Evolutionary conservation across 305 asterid genomes (phyloP).

Genomic region (Andrographis paniculata): DNA sequence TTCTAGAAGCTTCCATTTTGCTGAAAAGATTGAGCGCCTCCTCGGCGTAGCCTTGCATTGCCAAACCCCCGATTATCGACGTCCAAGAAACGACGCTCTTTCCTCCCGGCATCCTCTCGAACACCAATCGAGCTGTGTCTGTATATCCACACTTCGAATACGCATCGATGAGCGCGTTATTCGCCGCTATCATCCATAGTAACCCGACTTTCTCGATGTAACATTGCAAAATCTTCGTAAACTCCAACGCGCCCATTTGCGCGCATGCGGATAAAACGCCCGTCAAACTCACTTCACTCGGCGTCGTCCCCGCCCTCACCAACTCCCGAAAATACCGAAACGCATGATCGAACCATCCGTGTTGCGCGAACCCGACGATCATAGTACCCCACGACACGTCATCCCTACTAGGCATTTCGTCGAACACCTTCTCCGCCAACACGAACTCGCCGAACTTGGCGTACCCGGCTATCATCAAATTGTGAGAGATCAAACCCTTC

Average conservation of each 20-base stretch:
- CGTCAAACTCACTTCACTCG: constrained; percentile 71
- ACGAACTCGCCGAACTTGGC: constrained; percentile 47
- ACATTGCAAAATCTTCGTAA: constrained; percentile 53
- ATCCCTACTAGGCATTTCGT: constrained; percentile 46
- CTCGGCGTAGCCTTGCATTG: constrained; percentile 69
- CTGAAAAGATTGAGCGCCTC: constrained; percentile 50
- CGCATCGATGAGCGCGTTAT: constrained; percentile 72
- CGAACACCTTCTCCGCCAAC: constrained; percentile 41
- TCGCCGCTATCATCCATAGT: constrained; percentile 49
- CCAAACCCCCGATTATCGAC: constrained; percentile 60
- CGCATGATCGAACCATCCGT: constrained; percentile 45
- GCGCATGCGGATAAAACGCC: constrained; percentile 79
- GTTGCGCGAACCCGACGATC: constrained; percentile 48
- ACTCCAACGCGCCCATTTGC: constrained; percentile 63
- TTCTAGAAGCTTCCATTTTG: constrained; percentile 55
- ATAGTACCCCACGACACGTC: constrained; percentile 80
- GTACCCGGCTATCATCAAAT: constrained; percentile 75
- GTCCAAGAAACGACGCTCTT: constrained; percentile 68
- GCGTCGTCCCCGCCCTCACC: constrained; percentile 37
- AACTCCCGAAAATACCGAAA: constrained; percentile 48
- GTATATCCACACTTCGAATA: constrained; percentile 69
- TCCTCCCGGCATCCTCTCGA: constrained; percentile 48
- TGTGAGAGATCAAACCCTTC: constrained; percentile 49
- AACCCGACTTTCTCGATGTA: constrained; percentile 55
- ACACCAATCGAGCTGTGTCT: constrained; percentile 59